Percentiles rank a stretch among this genome's conserved stretches.
Evolutionary conservation across 2,329 filamentous ascomycete genomes (phyloP).

Genomic region (Clarireedia paspali): DNA sequence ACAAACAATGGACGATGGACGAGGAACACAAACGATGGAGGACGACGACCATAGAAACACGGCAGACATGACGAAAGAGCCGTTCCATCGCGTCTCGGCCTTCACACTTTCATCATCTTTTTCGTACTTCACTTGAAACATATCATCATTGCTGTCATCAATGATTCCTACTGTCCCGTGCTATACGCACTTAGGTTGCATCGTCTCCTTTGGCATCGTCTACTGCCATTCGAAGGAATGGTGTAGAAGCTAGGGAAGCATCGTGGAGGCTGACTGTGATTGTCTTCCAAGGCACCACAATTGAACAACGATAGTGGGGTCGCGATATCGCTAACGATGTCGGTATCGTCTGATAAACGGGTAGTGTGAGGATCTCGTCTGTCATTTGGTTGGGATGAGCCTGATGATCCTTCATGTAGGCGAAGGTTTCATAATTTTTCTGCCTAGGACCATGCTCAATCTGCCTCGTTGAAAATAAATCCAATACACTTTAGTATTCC

Average conservation of each 20-base stretch:
- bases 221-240: not conserved
- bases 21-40: too few species aligned
- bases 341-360: not conserved
- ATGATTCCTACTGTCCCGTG: not conserved
- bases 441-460: not conserved
- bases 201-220: not conserved
- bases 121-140: not conserved
- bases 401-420: not conserved
- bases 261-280: not conserved
- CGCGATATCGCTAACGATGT: not conserved
- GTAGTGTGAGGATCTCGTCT: not conserved
- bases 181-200: not conserved
- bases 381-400: not conserved
- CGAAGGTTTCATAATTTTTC: not conserved
- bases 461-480: constrained; percentile 1
- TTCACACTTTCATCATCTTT: too few species aligned
- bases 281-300: not conserved
- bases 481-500: not conserved
- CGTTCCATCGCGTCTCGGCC: too few species aligned
- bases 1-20: too few species aligned
- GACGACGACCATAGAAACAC: too few species aligned
- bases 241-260: not conserved
- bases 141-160: not conserved
- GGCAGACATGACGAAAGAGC: too few species aligned
- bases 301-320: not conserved